Conservation (phyloP, 768 basidiomycete genomes). For the Lepiota subincarnata region DNA sequence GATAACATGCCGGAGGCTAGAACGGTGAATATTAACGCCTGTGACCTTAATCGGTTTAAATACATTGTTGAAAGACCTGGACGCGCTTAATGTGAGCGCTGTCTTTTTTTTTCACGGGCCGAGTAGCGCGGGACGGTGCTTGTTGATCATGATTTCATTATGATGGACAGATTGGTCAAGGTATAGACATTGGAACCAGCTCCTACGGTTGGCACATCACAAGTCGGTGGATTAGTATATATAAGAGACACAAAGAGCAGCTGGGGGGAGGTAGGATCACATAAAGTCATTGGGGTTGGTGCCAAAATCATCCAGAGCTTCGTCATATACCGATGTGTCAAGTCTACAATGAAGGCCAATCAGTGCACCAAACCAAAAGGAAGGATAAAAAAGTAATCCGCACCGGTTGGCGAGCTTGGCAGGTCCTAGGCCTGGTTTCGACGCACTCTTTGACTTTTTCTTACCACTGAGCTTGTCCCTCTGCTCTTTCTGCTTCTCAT, state of each 20-base stretch:
- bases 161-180: too few relatives aligned
- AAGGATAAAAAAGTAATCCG: slow-evolving; percentile 18
- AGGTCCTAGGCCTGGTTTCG: slow-evolving; percentile 75
- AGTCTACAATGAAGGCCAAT: slow-evolving; percentile 38
- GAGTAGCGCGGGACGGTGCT: too few relatives aligned
- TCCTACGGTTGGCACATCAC: neutral
- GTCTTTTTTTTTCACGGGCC: too few relatives aligned
- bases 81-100: too few relatives aligned
- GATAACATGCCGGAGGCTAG: too few relatives aligned
- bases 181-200: too few relatives aligned
- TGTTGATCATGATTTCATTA: too few relatives aligned
- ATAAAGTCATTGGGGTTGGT: slow-evolving; percentile 80
- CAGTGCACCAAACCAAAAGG: slow-evolving; percentile 1
- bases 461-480: slow-evolving; percentile 84
- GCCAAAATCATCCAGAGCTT: slow-evolving; percentile 87
- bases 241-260: neutral
- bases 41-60: too few relatives aligned
- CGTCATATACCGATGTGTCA: slow-evolving; percentile 81
- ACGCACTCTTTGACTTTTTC: slow-evolving; percentile 73
- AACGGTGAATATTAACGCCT: too few relatives aligned
- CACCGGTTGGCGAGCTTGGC: slow-evolving; percentile 65
- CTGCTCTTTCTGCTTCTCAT: slow-evolving; percentile 92
- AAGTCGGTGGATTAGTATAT: slow-evolving; percentile 2
- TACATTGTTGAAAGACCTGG: too few relatives aligned
- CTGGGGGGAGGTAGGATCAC: slow-evolving; percentile 41